Percentiles rank a stretch among this genome's conserved stretches.
phyloP scores from a whole-genome alignment of 2,329 filamentous ascomycete genomes.

The Nothomitra cinnamomea region DNA sequence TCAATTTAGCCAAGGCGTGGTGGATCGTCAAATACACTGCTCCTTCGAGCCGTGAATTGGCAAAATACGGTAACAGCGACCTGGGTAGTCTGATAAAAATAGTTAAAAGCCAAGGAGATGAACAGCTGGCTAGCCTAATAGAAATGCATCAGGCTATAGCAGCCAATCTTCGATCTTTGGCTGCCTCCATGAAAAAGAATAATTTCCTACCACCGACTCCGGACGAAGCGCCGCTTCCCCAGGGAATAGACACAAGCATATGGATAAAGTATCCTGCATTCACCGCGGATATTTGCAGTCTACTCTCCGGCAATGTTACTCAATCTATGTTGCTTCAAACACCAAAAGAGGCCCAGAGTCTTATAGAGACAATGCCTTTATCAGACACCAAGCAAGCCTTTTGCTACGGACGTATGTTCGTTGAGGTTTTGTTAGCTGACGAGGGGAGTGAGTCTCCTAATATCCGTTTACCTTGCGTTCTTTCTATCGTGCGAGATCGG shows the following conservation, averaged over 20 bases:
- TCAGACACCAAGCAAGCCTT: slow-evolving; percentile 60
- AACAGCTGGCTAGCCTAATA: slow-evolving; percentile 27
- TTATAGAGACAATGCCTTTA: slow-evolving; percentile 56
- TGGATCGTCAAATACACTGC: slow-evolving; percentile 47
- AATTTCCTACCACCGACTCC: slow-evolving; percentile 52
- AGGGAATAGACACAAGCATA: slow-evolving; percentile 62
- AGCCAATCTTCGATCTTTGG: slow-evolving; percentile 53
- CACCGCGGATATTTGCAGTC: slow-evolving; percentile 51
- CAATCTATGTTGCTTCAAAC: slow-evolving; percentile 28
- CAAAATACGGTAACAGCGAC: slow-evolving; percentile 22
- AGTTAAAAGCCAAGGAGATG: slow-evolving; percentile 27
- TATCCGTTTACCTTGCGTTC: slow-evolving; percentile 52
- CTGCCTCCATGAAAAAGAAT: slow-evolving; percentile 72
- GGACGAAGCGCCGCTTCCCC: slow-evolving; percentile 50
- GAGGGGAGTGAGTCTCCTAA: slow-evolving; percentile 50
- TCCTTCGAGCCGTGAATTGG: slow-evolving; percentile 23
- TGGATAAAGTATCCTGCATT: slow-evolving; percentile 66
- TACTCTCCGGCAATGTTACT: slow-evolving; percentile 43
- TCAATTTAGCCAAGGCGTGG: slow-evolving; percentile 69
- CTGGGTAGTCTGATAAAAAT: slow-evolving; percentile 24
- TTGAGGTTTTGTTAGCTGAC: slow-evolving; percentile 58
- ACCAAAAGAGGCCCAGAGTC: slow-evolving; percentile 28
- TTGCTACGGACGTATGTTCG: slow-evolving; percentile 62
- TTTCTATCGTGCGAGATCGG: slow-evolving; percentile 57
- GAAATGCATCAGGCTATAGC: slow-evolving; percentile 37